phyloP scores from a whole-genome alignment of 768 basidiomycete genomes.

The Rhizopogon salebrosus region DNA sequence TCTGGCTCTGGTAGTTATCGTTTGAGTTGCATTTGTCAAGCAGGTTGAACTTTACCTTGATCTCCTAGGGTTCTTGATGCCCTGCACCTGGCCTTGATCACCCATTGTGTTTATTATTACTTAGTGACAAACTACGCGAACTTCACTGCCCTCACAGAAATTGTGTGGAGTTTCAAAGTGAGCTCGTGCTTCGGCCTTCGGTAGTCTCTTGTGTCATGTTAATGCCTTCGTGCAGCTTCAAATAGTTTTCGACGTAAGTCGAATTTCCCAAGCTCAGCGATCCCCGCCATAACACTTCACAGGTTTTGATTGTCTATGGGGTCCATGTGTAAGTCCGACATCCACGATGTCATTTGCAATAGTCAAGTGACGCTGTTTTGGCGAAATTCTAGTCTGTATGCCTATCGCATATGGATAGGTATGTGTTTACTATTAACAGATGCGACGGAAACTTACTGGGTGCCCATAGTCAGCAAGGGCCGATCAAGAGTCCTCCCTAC shows the following conservation, averaged over 20 bases:
- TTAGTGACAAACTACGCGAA: background rate
- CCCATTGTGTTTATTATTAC: background rate
- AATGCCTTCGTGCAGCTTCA: background rate
- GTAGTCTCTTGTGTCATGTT: background rate
- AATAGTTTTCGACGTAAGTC: background rate
- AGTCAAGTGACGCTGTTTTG: background rate
- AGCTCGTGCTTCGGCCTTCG: background rate
- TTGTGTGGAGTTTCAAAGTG: conserved; percentile 1
- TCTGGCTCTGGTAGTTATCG: background rate
- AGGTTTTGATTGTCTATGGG: background rate
- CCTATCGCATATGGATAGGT: background rate
- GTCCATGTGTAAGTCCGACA: background rate
- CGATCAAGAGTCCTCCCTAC: background rate
- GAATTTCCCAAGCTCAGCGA: no score
- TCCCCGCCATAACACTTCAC: background rate
- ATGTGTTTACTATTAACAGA: background rate
- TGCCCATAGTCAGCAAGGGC: background rate
- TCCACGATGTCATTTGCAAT: background rate
- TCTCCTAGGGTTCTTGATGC: background rate
- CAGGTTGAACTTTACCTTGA: background rate
- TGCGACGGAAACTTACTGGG: background rate
- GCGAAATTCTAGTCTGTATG: background rate
- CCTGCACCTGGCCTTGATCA: background rate
- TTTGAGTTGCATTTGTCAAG: background rate
- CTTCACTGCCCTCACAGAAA: background rate